phyloP scores from a whole-genome alignment of 169 alveolate species.

The Plasmodium falciparum region DNA sequence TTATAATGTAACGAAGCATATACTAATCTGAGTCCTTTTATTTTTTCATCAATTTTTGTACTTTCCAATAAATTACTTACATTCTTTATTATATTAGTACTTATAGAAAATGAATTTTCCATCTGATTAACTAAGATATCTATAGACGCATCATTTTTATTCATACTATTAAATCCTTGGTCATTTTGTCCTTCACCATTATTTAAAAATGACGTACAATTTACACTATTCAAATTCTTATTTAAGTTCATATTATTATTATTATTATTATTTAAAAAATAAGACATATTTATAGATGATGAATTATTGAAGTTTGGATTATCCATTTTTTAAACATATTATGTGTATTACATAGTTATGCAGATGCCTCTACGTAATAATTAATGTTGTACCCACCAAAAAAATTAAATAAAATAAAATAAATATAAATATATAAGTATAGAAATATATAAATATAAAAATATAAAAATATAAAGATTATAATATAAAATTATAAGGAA shows the following conservation, averaged over 20 bases:
- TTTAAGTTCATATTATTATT: conserved; percentile 32
- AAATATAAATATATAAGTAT: no score
- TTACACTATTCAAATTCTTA: conserved; percentile 21
- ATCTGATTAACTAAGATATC: conserved; percentile 74
- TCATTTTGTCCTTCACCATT: conserved; percentile 42
- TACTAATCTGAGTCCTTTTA: conserved; percentile 70
- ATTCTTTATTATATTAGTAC: conserved; percentile 69
- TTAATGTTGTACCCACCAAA: background rate
- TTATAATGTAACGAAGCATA: conserved; percentile 76
- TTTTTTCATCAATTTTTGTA: conserved; percentile 58
- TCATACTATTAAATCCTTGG: conserved; percentile 25
- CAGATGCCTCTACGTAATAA: background rate
- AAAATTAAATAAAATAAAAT: background rate
- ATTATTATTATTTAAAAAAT: conserved; percentile 56
- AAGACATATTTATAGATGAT: conserved; percentile 69
- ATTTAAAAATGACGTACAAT: conserved; percentile 30
- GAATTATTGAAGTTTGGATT: conserved; percentile 57
- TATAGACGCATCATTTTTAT: conserved; percentile 75
- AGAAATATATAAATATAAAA: no score
- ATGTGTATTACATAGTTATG: conserved; percentile 9
- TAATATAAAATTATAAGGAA: no score
- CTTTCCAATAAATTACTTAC: conserved; percentile 73
- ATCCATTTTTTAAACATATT: conserved; percentile 69
- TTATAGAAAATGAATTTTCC: conserved; percentile 73
- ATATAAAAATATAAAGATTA: no score